Percentiles rank a stretch among this genome's conserved stretches.
Conservation (phyloP, 2,329 filamentous ascomycete species). For the Colletotrichum graminicola region DNA sequence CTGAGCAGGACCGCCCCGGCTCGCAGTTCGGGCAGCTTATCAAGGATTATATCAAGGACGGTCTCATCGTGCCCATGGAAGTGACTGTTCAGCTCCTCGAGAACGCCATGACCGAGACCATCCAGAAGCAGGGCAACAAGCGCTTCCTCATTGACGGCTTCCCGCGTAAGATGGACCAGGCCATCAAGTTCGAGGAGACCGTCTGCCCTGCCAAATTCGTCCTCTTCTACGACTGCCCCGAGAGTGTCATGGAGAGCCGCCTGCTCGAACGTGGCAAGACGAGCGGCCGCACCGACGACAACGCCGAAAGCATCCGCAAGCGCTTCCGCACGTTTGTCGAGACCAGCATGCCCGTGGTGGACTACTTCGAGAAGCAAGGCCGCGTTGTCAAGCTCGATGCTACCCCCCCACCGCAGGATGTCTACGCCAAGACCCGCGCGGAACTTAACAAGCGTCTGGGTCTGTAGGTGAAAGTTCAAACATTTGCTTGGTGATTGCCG, state of each 20-base stretch:
- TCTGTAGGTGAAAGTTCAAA: constrained; percentile 43
- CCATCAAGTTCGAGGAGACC: constrained; percentile 88
- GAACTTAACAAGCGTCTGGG: constrained; percentile 64
- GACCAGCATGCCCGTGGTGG: constrained; percentile 97
- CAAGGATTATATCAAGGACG: constrained; percentile 92
- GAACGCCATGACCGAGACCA: constrained; percentile 85
- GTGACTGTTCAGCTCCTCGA: constrained; percentile 94
- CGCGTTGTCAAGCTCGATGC: constrained; percentile 86
- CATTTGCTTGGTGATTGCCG: not conserved
- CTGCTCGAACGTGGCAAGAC: constrained; percentile 93
- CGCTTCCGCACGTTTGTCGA: constrained; percentile 94
- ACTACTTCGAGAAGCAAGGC: constrained; percentile 81
- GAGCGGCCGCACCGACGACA: constrained; percentile 91
- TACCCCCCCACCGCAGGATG: constrained; percentile 72
- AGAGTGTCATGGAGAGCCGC: constrained; percentile 86
- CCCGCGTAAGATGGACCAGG: constrained; percentile 97
- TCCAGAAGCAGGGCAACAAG: constrained; percentile 65
- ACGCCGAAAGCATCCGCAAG: constrained; percentile 95
- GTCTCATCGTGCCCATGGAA: constrained; percentile 98
- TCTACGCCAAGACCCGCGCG: constrained; percentile 66
- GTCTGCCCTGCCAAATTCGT: constrained; percentile 89
- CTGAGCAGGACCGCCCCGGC: constrained; percentile 89
- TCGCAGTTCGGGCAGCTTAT: constrained; percentile 94
- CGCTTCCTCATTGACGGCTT: constrained; percentile 88
- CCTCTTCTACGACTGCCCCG: constrained; percentile 94